Conservation (phyloP, 2,329 filamentous ascomycete species). For the Torrubiella hemipterigena region DNA sequence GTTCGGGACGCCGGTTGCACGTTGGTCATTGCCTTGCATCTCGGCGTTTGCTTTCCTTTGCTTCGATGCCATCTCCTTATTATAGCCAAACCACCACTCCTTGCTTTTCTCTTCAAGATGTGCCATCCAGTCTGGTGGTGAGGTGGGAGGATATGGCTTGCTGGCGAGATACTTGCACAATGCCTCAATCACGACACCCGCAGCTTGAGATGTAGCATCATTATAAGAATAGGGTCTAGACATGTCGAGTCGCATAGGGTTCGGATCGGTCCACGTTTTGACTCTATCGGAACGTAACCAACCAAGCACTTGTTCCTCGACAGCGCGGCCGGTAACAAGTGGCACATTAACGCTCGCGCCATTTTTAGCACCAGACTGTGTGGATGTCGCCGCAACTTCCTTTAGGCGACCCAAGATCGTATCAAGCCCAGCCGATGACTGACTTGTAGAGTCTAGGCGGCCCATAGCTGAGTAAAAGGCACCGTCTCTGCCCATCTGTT, state of each 20-base stretch:
- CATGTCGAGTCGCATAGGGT: constrained; percentile 22
- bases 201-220: constrained; percentile 29
- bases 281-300: constrained; percentile 31
- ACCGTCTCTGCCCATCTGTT: constrained; percentile 28
- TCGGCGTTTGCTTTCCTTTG: constrained; percentile 27
- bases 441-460: constrained; percentile 26
- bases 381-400: constrained; percentile 1
- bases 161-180: constrained; percentile 28
- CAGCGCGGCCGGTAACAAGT: constrained; percentile 17
- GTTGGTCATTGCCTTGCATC: constrained; percentile 18
- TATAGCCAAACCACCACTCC: constrained; percentile 41
- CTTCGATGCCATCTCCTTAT: constrained; percentile 23
- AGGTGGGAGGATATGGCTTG: constrained; percentile 35
- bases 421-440: constrained; percentile 24
- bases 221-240: constrained; percentile 23
- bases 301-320: constrained; percentile 27
- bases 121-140: constrained; percentile 40
- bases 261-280: constrained; percentile 28
- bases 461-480: constrained; percentile 30
- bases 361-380: neutral
- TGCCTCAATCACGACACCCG: constrained; percentile 29
- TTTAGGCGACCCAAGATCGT: constrained; percentile 26
- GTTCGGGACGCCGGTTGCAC: constrained; percentile 6
- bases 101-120: constrained; percentile 31
- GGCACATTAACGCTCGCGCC: constrained; percentile 13